A percentile compares a stretch with the other conserved stretches of the same genome.
Conservation (phyloP, 1,139 yeast genomes). For the Geotrichum cucujoidarum region DNA sequence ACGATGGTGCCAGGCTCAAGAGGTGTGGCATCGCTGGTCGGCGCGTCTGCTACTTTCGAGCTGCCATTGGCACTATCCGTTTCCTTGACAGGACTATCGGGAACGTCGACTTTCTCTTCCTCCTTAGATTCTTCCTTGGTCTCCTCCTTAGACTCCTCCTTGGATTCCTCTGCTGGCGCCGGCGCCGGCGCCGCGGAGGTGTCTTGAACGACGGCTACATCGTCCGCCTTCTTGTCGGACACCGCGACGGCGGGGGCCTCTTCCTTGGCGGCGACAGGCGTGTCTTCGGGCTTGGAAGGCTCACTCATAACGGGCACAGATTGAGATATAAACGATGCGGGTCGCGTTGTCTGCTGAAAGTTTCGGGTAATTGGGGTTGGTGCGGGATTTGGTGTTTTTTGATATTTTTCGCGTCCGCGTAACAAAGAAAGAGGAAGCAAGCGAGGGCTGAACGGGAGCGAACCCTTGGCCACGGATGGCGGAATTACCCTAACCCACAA, state of each 20-base stretch:
- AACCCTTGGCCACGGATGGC: background rate
- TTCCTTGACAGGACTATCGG: background rate
- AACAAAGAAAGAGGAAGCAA: background rate
- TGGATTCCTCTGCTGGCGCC: background rate
- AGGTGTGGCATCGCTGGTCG: background rate
- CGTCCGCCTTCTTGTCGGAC: background rate
- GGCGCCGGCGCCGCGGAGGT: background rate
- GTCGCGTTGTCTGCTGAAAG: background rate
- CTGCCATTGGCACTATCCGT: background rate
- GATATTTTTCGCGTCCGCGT: background rate
- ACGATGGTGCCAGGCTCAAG: slow-evolving; percentile 34
- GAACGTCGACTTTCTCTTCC: too few species aligned
- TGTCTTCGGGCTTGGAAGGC: background rate
- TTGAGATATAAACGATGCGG: background rate
- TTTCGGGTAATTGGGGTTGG: background rate
- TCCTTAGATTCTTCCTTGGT: too few species aligned
- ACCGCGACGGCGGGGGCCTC: background rate
- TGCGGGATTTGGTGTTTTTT: background rate
- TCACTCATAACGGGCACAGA: background rate
- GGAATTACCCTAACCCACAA: background rate
- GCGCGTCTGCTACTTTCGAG: background rate
- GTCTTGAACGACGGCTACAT: background rate
- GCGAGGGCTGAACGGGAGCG: background rate
- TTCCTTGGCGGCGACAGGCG: background rate
- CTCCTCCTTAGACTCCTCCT: too few species aligned